Evolutionary conservation across 306 rosid genomes (phyloP), one percentile per base, ranked within the genome.

Genomic region (Vigna trinervia): DNA sequence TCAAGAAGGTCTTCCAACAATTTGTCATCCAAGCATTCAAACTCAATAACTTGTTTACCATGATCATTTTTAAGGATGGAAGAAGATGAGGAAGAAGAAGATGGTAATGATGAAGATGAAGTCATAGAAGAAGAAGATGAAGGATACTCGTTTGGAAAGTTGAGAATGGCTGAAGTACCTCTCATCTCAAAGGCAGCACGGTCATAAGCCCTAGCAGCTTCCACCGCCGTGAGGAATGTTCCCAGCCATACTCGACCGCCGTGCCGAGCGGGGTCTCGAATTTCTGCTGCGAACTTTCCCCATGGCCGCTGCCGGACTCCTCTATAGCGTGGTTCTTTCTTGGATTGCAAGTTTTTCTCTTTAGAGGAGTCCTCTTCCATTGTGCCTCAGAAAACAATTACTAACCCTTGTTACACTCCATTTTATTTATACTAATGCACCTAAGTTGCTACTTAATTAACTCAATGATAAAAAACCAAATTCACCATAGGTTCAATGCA

Each of bases 1-100:
- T 88, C 97, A 54, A 89, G 97, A 81, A 89, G 95, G 9, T 88
- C 97, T 38, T 92, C 94, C 39, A 92, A 72, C 84, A 89, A 65
- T 58, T 83, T 82, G 23, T 92, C 90, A 77, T 92, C 94, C 69
- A 89, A 74, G 52, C 66, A 92, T 78, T 88, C 93, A 4, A 89
- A 84, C 54, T 88, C 90, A 38, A 90, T 53, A 5, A 92, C 90
- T 54, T 74, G 77, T 76, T 61, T 85, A 13, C 66, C 78, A 20
- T 39, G 15, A 41, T 79, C 82, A 20, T 3, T 58, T 6, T 41
- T 48, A 8, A 11, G 10, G 9, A 23, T 19, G 4, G 79, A 63
- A 41, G 83, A 74, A 59, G 75, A 43, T 1, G 34, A 48, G 5
- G 75, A 43, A 4, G 34, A 48, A 12, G 81, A 60, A 34, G 64